Evolutionary conservation across 768 basidiomycete genomes (phyloP).

Genomic region (Leccinellum rugosiceps): DNA sequence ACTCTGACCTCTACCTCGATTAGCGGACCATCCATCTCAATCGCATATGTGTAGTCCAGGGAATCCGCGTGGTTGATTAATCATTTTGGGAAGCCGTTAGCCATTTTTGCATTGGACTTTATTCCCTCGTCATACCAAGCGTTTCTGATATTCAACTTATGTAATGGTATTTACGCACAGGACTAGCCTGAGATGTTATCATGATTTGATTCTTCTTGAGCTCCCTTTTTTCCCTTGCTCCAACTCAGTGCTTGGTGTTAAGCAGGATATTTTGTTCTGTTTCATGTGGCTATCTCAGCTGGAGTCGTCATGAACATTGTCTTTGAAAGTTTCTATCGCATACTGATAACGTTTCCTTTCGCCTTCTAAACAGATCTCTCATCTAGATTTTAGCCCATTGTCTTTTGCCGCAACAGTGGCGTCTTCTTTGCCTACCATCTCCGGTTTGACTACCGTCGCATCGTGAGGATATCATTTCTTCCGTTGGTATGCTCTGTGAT

Average conservation of each 20-base stretch:
- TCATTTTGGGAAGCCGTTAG: not conserved
- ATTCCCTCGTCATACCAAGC: not conserved
- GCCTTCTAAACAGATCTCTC: not conserved
- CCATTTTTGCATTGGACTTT: not conserved
- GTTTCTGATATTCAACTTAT: too few species aligned
- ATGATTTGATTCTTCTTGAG: too few species aligned
- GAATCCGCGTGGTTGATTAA: not conserved
- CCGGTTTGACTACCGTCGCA: not conserved
- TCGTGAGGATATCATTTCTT: not conserved
- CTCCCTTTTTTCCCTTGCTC: too few species aligned
- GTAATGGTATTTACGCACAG: not conserved
- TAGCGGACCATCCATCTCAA: not conserved
- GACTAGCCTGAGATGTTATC: too few species aligned
- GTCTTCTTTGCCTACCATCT: not conserved
- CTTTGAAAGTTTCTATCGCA: not conserved
- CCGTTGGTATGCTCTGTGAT: not conserved
- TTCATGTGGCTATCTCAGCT: not conserved
- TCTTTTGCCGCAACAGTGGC: not conserved
- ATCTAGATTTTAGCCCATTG: not conserved
- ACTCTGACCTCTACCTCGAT: constrained; percentile 1
- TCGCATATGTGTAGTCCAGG: not conserved
- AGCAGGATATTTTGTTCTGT: not conserved
- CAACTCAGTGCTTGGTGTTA: too few species aligned
- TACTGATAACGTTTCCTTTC: not conserved
- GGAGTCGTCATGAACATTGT: not conserved